Conservation (phyloP, 78 protist species). For the Chrysochromulina parva region DNA sequence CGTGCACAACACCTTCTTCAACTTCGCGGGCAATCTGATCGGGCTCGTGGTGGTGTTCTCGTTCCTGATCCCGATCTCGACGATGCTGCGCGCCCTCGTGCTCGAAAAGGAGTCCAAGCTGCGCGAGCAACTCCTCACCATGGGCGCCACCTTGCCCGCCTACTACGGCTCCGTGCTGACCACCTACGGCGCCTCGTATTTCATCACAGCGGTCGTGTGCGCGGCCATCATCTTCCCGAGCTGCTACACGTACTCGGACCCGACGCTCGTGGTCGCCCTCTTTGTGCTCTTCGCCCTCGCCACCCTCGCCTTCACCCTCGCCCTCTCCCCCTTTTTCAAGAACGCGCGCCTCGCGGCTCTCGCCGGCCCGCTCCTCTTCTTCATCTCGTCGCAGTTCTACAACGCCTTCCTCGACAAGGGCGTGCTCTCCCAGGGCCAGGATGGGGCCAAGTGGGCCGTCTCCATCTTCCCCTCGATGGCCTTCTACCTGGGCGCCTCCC, state of each 20-base stretch:
- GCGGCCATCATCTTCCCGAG: background rate
- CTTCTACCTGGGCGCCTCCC: constrained; percentile 15
- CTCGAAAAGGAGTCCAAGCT: background rate
- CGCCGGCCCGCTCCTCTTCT: background rate
- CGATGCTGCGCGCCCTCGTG: background rate
- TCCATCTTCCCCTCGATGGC: background rate
- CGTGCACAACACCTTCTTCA: background rate
- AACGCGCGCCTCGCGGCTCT: background rate
- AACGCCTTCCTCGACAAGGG: background rate
- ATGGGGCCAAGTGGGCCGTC: background rate
- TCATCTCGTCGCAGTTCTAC: background rate
- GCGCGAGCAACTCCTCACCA: background rate
- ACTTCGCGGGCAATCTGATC: background rate
- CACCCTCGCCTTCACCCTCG: background rate
- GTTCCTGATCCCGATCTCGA: background rate
- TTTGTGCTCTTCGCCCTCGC: constrained; percentile 1
- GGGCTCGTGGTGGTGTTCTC: background rate
- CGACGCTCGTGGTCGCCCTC: background rate
- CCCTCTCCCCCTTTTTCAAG: background rate
- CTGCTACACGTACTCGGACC: background rate
- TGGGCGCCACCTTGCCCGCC: background rate
- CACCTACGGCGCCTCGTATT: background rate
- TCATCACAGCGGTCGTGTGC: background rate
- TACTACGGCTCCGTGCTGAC: too few species aligned
- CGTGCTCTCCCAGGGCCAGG: background rate